Percentiles rank a stretch among this genome's conserved stretches.
These are phyloP conservation scores for Phtheirospermum japonicum DNA, from an alignment of 257 asterid species.

Conservation along the genomic window DNA sequence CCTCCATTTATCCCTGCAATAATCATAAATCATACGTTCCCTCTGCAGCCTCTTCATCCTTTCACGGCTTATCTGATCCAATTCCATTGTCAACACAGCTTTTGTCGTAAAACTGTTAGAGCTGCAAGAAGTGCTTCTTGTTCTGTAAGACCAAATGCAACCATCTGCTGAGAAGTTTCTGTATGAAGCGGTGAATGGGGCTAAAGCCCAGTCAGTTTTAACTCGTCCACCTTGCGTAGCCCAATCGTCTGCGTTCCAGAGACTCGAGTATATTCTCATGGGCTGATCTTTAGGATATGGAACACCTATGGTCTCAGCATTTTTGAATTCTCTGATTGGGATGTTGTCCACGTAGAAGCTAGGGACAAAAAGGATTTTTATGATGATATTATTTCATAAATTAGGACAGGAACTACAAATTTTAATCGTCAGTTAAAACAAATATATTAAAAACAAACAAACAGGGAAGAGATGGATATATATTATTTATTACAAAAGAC, in stretches of 20 bases:
- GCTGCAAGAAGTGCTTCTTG: constrained; percentile 36
- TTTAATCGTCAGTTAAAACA: no score
- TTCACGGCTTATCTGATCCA: constrained; percentile 36
- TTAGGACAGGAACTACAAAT: no score
- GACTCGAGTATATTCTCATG: constrained; percentile 59
- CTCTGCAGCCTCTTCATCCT: constrained; percentile 46
- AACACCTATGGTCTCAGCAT: constrained; percentile 43
- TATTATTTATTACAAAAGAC: no score
- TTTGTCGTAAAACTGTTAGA: not conserved
- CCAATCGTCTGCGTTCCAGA: constrained; percentile 76
- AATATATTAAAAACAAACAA: no score
- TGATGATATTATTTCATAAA: no score
- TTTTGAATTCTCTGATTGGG: constrained; percentile 65
- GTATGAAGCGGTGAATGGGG: constrained; percentile 58
- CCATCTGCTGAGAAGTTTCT: constrained; percentile 38
- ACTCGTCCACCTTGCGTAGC: constrained; percentile 62
- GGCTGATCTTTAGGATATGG: constrained; percentile 58
- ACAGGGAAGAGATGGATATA: no score
- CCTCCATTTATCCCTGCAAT: constrained; percentile 55
- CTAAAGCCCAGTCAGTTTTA: constrained; percentile 55
- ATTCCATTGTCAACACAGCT: constrained; percentile 36
- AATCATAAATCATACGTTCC: constrained; percentile 54
- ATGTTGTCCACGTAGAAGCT: constrained; percentile 61
- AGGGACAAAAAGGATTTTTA: no score
- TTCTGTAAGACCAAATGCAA: constrained; percentile 49